phyloP scores from a whole-genome alignment of 1,284 basidiomycete genomes.

The Rhodotorula sp. region DNA sequence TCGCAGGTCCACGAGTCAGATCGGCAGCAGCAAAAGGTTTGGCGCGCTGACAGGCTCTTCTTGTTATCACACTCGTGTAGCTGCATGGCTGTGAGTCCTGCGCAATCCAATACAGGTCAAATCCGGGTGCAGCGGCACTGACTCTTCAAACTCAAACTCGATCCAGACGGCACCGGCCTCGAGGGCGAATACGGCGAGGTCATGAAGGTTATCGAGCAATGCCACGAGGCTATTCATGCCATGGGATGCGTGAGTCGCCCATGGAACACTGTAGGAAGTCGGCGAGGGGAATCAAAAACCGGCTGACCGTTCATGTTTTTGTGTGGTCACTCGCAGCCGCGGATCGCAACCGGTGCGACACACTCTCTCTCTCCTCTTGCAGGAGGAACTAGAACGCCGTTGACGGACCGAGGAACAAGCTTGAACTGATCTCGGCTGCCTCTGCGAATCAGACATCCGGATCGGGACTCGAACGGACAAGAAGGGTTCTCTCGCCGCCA shows the following conservation, averaged over 20 bases:
- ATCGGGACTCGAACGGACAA: conserved; percentile 84
- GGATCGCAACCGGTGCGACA: not conserved
- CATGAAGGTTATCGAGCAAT: conserved; percentile 69
- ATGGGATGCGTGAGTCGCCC: conserved; percentile 45
- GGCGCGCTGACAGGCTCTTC: not conserved
- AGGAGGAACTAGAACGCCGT: not conserved
- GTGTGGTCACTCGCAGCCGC: conserved; percentile 3
- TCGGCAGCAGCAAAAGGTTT: too few relatives aligned
- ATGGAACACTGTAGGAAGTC: not conserved
- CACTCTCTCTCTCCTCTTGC: not conserved
- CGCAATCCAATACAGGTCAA: too few relatives aligned
- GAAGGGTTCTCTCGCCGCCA: conserved; percentile 45
- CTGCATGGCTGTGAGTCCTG: conserved; percentile 15
- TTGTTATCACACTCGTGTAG: not conserved
- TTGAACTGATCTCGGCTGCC: not conserved
- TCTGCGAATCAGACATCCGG: conserved; percentile 69
- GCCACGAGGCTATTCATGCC: conserved; percentile 81
- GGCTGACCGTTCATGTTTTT: not conserved
- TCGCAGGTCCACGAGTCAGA: too few relatives aligned
- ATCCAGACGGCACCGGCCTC: conserved; percentile 31
- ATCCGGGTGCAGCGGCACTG: too few relatives aligned
- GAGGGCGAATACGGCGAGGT: conserved; percentile 57
- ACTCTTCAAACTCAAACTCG: not conserved
- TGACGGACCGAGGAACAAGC: too few relatives aligned
- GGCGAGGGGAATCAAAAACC: not conserved